A percentile compares a stretch with the other conserved stretches of the same genome.
Conservation (phyloP, 1,284 basidiomycete genomes). For the Apiotrichum gracile region DNA sequence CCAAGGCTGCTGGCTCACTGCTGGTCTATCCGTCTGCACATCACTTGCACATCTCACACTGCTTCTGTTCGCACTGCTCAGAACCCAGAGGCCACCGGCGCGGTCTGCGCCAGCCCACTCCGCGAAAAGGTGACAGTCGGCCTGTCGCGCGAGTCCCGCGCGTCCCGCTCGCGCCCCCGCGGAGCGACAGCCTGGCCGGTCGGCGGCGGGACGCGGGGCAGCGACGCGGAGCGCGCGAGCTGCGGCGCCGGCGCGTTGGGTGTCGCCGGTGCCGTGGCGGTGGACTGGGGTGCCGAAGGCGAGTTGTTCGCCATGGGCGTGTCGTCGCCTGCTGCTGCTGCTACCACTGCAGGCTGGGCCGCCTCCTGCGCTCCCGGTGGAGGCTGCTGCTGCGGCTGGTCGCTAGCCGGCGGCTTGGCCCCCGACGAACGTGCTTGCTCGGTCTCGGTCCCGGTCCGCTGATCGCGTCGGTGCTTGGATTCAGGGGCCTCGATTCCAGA, state of each 20-base stretch:
- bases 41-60: no score
- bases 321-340: not conserved
- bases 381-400: not conserved
- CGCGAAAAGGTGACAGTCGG: not conserved
- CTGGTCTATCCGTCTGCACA: not conserved
- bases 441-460: no score
- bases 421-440: not conserved
- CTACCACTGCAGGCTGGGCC: no score
- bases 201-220: not conserved
- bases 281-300: not conserved
- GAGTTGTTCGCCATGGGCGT: not conserved
- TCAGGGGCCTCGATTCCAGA: conserved; percentile 3
- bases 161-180: not conserved
- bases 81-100: not conserved
- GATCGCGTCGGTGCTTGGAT: conserved; percentile 7
- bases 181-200: not conserved
- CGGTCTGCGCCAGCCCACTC: not conserved
- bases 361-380: no score
- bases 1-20: not conserved
- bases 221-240: not conserved
- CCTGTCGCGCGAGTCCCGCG: no score
- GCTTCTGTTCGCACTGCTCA: not conserved
- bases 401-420: no score
- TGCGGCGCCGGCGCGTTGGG: not conserved
- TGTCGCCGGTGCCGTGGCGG: not conserved